These are phyloP conservation scores for Cytidiella melzeri DNA, from an alignment of 768 basidiomycete genomes.

Conservation along the genomic window DNA sequence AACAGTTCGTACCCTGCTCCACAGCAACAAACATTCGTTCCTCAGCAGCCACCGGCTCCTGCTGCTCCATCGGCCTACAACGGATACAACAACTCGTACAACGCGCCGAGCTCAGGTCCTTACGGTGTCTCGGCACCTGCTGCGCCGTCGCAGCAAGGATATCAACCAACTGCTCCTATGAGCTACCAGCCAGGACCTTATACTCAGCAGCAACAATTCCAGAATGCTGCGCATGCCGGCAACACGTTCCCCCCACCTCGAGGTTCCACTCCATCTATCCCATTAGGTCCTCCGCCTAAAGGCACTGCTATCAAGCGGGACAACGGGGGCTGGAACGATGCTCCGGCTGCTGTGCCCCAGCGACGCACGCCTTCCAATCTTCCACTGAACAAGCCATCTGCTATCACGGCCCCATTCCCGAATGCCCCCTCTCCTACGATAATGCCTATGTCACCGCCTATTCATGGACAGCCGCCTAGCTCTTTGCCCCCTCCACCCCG, in stretches of 20 bases:
- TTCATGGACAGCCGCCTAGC: slow-evolving; percentile 17
- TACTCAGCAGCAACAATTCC: slow-evolving; percentile 3
- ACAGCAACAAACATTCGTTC: slow-evolving; percentile 17
- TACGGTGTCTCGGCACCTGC: slow-evolving; percentile 14
- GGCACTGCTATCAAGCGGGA: slow-evolving; percentile 44
- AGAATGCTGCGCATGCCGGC: slow-evolving; percentile 25
- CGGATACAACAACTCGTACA: slow-evolving; percentile 19
- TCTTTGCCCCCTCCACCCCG: slow-evolving; percentile 48
- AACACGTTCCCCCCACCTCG: slow-evolving; percentile 36
- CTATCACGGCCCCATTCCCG: slow-evolving; percentile 89
- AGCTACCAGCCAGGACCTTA: slow-evolving; percentile 6
- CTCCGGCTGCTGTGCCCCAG: slow-evolving; percentile 47
- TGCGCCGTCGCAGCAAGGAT: slow-evolving; percentile 1
- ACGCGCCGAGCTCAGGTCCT: slow-evolving; percentile 29
- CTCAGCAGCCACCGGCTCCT: slow-evolving; percentile 5
- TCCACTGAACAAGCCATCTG: slow-evolving; percentile 47
- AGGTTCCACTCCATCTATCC: slow-evolving; percentile 31
- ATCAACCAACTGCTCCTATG: slow-evolving; percentile 10
- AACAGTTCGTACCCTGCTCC: slow-evolving; percentile 16
- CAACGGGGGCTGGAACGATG: slow-evolving; percentile 90
- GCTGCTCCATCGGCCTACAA: slow-evolving; percentile 11
- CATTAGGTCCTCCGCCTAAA: slow-evolving; percentile 49
- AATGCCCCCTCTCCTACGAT: slow-evolving; percentile 31
- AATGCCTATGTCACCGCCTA: slow-evolving; percentile 14
- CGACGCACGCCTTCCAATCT: slow-evolving; percentile 47